Evolutionary conservation across 768 basidiomycete species (phyloP).

Genomic region (Russula virescens): DNA sequence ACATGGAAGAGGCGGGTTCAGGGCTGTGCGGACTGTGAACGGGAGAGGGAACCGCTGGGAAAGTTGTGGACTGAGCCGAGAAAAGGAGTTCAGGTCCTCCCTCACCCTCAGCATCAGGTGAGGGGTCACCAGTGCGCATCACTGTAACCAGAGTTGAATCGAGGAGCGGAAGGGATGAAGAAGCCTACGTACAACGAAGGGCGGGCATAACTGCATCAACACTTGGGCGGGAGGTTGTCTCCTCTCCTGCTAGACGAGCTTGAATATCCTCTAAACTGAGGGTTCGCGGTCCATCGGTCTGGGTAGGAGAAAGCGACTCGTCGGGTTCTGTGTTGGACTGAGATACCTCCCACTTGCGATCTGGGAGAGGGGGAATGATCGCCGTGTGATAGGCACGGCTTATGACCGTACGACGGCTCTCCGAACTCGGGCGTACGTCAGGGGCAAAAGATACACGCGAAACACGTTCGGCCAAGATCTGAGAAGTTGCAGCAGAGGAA

Average conservation of each 20-base stretch:
- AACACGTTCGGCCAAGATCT: slow-evolving; percentile 37
- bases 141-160: slow-evolving; percentile 36
- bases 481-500: slow-evolving; percentile 45
- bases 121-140: slow-evolving; percentile 59
- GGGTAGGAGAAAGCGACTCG: slow-evolving; percentile 40
- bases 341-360: slow-evolving; percentile 27
- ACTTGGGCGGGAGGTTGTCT: slow-evolving; percentile 33
- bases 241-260: slow-evolving; percentile 41
- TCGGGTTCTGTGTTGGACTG: slow-evolving; percentile 16
- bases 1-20: slow-evolving; percentile 34
- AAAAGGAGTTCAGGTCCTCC: slow-evolving; percentile 44
- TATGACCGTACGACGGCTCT: slow-evolving; percentile 38
- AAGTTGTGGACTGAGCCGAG: slow-evolving; percentile 27
- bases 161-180: slow-evolving; percentile 6
- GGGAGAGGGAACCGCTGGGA: slow-evolving; percentile 33
- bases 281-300: slow-evolving; percentile 37
- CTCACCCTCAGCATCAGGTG: not conserved
- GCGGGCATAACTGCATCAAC: slow-evolving; percentile 65
- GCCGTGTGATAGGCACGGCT: slow-evolving; percentile 41
- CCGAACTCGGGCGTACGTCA: slow-evolving; percentile 45
- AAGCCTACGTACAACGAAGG: slow-evolving; percentile 47
- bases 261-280: slow-evolving; percentile 59
- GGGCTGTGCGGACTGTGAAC: slow-evolving; percentile 32
- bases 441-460: slow-evolving; percentile 68
- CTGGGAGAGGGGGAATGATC: slow-evolving; percentile 39